phyloP scores from a whole-genome alignment of 176 grass and related monocot species.

The Phoenix roebelenii region DNA sequence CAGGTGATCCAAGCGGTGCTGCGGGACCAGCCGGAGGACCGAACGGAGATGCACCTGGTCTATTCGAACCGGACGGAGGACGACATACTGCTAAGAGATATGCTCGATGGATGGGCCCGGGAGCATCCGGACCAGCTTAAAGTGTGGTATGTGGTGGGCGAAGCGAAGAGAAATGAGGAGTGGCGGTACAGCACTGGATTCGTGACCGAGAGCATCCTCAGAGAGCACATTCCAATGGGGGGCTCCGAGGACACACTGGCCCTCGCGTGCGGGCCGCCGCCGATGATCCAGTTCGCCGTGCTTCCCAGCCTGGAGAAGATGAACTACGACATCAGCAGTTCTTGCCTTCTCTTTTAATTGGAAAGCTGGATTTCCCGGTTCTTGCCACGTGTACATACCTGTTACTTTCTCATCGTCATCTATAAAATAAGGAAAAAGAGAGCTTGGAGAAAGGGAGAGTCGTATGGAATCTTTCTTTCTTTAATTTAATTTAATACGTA shows the following conservation, averaged over 20 bases:
- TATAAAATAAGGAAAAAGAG: no score
- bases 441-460: no score
- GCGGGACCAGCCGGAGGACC: slow-evolving; percentile 45
- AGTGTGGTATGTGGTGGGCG: slow-evolving; percentile 69
- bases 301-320: slow-evolving; percentile 74
- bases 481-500: no score
- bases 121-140: slow-evolving; percentile 47
- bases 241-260: slow-evolving; percentile 40
- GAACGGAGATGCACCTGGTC: slow-evolving; percentile 67
- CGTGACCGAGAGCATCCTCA: slow-evolving; percentile 37
- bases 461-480: no score
- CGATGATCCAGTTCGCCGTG: slow-evolving; percentile 62
- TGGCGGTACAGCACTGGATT: slow-evolving; percentile 51
- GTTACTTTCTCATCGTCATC: no score
- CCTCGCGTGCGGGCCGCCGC: slow-evolving; percentile 62
- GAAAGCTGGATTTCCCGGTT: not conserved
- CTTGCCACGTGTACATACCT: no score
- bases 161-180: slow-evolving; percentile 14
- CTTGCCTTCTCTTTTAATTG: slow-evolving; percentile 50
- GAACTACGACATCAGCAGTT: slow-evolving; percentile 38
- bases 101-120: slow-evolving; percentile 49
- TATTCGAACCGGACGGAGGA: slow-evolving; percentile 68
- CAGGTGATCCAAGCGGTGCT: slow-evolving; percentile 90
- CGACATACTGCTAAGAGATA: slow-evolving; percentile 58
- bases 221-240: slow-evolving; percentile 51